These are phyloP conservation scores for Sporopachydermia cereana DNA, from an alignment of 1,139 yeast species.

Conservation along the genomic window DNA sequence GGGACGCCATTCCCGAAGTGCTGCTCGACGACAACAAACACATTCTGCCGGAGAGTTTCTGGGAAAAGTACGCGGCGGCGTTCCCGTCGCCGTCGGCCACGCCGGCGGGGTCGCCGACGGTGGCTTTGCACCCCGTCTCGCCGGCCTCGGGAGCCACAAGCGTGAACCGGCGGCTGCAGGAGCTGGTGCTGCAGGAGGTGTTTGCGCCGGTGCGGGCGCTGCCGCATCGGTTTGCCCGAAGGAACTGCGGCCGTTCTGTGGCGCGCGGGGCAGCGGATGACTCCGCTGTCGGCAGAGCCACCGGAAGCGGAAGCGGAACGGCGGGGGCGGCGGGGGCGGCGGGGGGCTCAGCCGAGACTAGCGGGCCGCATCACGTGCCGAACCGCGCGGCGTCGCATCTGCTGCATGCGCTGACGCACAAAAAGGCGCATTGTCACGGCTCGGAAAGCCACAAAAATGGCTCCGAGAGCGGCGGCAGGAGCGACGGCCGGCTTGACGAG, in stretches of 20 bases:
- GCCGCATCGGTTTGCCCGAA: not conserved
- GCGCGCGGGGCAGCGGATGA: not conserved
- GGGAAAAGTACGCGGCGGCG: conserved; percentile 49
- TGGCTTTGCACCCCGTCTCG: not conserved
- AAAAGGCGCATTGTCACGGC: no score
- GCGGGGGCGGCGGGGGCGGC: no score
- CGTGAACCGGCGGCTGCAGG: conserved; percentile 53
- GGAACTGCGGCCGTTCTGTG: not conserved
- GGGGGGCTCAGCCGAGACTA: no score
- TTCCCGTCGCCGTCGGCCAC: conserved; percentile 34
- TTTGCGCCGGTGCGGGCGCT: conserved; percentile 38
- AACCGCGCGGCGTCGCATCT: no score
- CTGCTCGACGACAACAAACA: conserved; percentile 81
- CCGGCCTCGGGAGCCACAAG: conserved; percentile 42
- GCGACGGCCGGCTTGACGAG: no score
- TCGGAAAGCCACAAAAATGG: no score
- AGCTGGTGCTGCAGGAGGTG: conserved; percentile 55
- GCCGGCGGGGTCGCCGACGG: conserved; percentile 1
- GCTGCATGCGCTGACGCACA: not conserved
- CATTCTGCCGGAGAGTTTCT: conserved; percentile 69
- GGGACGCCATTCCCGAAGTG: conserved; percentile 56
- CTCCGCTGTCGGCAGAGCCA: no score
- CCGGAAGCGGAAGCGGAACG: no score
- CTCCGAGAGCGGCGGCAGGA: no score
- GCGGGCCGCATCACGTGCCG: no score